A percentile compares a stretch with the other conserved stretches of the same genome.
Conservation (phyloP, 2,329 filamentous ascomycete species). For the Didymosphaeria variabile region DNA sequence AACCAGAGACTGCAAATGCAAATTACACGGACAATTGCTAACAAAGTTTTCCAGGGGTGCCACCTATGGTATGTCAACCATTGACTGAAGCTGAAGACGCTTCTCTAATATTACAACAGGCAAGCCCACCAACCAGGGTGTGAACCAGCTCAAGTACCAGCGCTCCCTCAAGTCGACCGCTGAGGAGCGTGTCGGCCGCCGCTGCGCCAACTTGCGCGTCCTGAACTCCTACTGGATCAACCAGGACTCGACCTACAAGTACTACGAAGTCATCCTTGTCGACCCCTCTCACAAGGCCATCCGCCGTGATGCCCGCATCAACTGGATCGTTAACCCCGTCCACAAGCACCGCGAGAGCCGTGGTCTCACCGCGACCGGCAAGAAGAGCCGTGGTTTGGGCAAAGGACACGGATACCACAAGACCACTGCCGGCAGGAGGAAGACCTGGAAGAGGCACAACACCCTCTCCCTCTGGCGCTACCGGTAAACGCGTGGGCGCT, state of each 20-base stretch:
- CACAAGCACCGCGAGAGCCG: slow-evolving; percentile 99
- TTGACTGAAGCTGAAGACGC: slow-evolving; percentile 13
- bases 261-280: slow-evolving; percentile 99
- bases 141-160: slow-evolving; percentile 99
- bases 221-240: slow-evolving; percentile 99
- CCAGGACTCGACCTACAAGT: slow-evolving; percentile 99
- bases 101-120: slow-evolving; percentile 64
- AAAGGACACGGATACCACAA: slow-evolving; percentile 99
- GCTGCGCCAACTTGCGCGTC: slow-evolving; percentile 98
- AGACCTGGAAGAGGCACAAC: slow-evolving; percentile 99
- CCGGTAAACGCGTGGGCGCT: slow-evolving; percentile 68
- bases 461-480: slow-evolving; percentile 98
- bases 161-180: slow-evolving; percentile 96
- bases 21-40: slow-evolving; percentile 29
- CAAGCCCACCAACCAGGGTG: slow-evolving; percentile 99
- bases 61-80: slow-evolving; percentile 82
- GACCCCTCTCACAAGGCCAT: slow-evolving; percentile 99
- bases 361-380: slow-evolving; percentile 97
- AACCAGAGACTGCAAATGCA: not conserved
- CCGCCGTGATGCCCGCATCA: slow-evolving; percentile 98
- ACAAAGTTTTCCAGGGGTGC: slow-evolving; percentile 74
- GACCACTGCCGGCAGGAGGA: slow-evolving; percentile 94
- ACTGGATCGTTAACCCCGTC: slow-evolving; percentile 99
- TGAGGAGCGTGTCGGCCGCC: slow-evolving; percentile 99
- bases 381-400: slow-evolving; percentile 99